These are phyloP conservation scores for Claviceps sp. DNA, from an alignment of 2,329 filamentous ascomycete genomes.

Conservation along the genomic window DNA sequence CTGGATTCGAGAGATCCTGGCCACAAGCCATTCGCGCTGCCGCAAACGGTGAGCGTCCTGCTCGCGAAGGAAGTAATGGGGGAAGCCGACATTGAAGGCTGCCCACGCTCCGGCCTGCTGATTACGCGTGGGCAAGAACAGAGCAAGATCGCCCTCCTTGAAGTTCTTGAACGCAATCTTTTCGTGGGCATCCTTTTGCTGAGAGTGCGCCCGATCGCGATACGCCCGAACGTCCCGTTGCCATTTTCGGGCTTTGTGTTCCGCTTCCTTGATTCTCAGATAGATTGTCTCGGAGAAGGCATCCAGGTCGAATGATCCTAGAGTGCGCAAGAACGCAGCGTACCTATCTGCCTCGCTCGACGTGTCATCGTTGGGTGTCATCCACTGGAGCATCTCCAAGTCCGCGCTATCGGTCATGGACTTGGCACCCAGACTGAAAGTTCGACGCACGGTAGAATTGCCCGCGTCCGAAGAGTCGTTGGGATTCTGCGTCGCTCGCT, in stretches of 20 bases:
- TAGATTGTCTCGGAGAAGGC: constrained; percentile 73
- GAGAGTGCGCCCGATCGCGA: constrained; percentile 68
- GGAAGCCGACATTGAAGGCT: constrained; percentile 93
- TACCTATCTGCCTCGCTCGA: constrained; percentile 62
- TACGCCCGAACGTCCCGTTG: constrained; percentile 80
- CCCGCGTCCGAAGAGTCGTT: constrained; percentile 44
- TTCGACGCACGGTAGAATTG: constrained; percentile 36
- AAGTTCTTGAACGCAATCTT: constrained; percentile 95
- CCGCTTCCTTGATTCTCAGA: constrained; percentile 84
- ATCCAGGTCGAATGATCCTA: constrained; percentile 73
- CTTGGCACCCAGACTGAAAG: constrained; percentile 33
- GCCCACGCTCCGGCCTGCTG: constrained; percentile 94
- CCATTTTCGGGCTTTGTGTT: constrained; percentile 85
- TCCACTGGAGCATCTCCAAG: constrained; percentile 69
- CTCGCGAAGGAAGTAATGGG: constrained; percentile 92
- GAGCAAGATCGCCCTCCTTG: constrained; percentile 86
- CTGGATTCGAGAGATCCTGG: constrained; percentile 80
- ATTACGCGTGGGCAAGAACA: constrained; percentile 90
- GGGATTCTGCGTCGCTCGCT: constrained; percentile 40
- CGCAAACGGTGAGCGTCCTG: constrained; percentile 77
- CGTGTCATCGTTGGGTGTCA: constrained; percentile 46
- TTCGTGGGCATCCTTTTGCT: constrained; percentile 77
- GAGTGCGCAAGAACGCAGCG: constrained; percentile 54
- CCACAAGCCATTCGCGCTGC: constrained; percentile 74
- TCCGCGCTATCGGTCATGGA: constrained; percentile 49